Evolutionary conservation across 2,329 filamentous ascomycete species (phyloP).

Genomic region (Botrytis byssoidea): DNA sequence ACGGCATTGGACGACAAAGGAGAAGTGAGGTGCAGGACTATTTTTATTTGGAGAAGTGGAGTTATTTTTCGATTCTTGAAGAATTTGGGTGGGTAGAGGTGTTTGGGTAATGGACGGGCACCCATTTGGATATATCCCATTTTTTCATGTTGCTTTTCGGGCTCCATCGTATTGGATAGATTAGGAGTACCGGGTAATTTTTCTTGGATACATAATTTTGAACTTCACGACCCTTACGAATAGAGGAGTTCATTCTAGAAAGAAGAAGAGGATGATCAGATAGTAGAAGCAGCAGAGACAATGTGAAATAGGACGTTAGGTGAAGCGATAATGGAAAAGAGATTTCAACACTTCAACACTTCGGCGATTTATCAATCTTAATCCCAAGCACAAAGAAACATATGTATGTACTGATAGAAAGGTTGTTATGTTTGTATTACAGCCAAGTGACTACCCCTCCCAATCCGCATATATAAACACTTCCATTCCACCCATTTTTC

Average conservation of each 20-base stretch:
- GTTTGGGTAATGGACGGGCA: not conserved
- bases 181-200: not conserved
- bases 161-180: not conserved
- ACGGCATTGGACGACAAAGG: not conserved
- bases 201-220: not conserved
- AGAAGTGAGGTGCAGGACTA: not conserved
- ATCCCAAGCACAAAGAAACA: not conserved
- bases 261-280: slow-evolving; percentile 27
- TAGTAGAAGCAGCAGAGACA: not conserved
- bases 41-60: not conserved
- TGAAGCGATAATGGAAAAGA: not conserved
- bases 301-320: not conserved
- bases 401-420: not conserved
- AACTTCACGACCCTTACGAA: slow-evolving; percentile 43
- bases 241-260: slow-evolving; percentile 63
- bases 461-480: not conserved
- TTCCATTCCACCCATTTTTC: slow-evolving; percentile 23
- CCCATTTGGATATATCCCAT: not conserved
- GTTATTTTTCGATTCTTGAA: not conserved
- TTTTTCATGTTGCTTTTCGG: not conserved
- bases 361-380: not conserved
- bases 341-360: not conserved
- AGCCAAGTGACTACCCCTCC: not conserved
- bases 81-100: not conserved
- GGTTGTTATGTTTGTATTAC: not conserved